A percentile compares a stretch with the other conserved stretches of the same genome.
These are phyloP conservation scores for Talaromyces stipitatus DNA, from an alignment of 495 filamentous ascomycete genomes.

Conservation along the genomic window DNA sequence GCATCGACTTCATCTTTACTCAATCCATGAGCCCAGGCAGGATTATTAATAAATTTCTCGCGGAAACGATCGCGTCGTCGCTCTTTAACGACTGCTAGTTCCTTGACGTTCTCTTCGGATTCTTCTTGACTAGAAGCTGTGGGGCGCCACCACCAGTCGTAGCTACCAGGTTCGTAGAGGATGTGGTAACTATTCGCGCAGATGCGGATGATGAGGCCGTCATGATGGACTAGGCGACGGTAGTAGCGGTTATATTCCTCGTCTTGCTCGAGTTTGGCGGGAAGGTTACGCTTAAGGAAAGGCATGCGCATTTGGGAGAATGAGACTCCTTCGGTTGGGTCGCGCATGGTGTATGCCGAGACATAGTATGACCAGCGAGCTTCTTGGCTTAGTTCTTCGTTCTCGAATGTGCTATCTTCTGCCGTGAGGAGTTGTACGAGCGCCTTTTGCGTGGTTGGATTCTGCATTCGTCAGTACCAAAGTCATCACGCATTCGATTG, in stretches of 20 bases:
- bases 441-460: constrained; percentile 49
- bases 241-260: constrained; percentile 41
- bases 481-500: background rate
- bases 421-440: constrained; percentile 64
- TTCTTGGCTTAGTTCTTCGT: constrained; percentile 47
- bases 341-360: constrained; percentile 77
- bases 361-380: constrained; percentile 88
- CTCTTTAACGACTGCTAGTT: constrained; percentile 42
- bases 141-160: constrained; percentile 50
- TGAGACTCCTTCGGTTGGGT: constrained; percentile 79
- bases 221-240: constrained; percentile 53
- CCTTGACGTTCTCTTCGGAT: constrained; percentile 37
- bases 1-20: constrained; percentile 65
- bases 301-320: constrained; percentile 55
- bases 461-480: constrained; percentile 23
- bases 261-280: constrained; percentile 42
- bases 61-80: constrained; percentile 53
- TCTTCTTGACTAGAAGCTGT: constrained; percentile 17
- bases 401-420: constrained; percentile 74
- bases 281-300: constrained; percentile 68
- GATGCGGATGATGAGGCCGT: constrained; percentile 72
- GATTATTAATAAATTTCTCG: constrained; percentile 69
- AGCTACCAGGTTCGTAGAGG: constrained; percentile 63
- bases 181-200: constrained; percentile 77
- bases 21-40: constrained; percentile 64